phyloP scores from a whole-genome alignment of 2,329 filamentous ascomycete species.

The Coniochaeta pulveracea region DNA sequence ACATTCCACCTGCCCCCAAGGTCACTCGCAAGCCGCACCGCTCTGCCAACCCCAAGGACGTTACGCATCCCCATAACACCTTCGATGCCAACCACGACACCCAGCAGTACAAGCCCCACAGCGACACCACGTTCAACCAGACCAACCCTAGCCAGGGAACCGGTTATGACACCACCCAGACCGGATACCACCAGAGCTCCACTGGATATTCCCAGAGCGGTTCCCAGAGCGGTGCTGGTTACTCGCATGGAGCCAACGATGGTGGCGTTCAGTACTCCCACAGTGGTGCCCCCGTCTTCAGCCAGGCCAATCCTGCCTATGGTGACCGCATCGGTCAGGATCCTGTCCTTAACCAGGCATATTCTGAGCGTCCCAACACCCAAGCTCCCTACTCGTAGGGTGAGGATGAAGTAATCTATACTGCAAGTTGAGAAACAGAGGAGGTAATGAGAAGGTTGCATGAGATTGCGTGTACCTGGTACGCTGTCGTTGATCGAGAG shows the following conservation, averaged over 20 bases:
- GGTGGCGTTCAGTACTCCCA: background rate
- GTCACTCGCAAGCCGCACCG: constrained; percentile 35
- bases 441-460: constrained; percentile 2
- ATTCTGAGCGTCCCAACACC: background rate
- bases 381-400: constrained; percentile 1
- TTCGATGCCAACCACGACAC: constrained; percentile 4
- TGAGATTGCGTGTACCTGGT: background rate
- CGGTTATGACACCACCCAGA: background rate
- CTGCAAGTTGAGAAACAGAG: background rate
- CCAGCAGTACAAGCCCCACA: constrained; percentile 2
- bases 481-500: background rate
- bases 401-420: constrained; percentile 1
- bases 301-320: background rate
- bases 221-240: background rate
- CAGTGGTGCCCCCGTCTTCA: background rate
- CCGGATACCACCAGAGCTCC: background rate
- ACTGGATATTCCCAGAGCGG: background rate
- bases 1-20: constrained; percentile 52
- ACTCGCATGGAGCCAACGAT: background rate
- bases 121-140: background rate
- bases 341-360: background rate
- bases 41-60: constrained; percentile 4
- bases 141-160: background rate
- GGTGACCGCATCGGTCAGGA: background rate
- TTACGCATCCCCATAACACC: constrained; percentile 5